A percentile compares a stretch with the other conserved stretches of the same genome.
These are phyloP conservation scores for Schrenkiella parvula DNA, from an alignment of 345 rosid genomes.

Conservation along the genomic window DNA sequence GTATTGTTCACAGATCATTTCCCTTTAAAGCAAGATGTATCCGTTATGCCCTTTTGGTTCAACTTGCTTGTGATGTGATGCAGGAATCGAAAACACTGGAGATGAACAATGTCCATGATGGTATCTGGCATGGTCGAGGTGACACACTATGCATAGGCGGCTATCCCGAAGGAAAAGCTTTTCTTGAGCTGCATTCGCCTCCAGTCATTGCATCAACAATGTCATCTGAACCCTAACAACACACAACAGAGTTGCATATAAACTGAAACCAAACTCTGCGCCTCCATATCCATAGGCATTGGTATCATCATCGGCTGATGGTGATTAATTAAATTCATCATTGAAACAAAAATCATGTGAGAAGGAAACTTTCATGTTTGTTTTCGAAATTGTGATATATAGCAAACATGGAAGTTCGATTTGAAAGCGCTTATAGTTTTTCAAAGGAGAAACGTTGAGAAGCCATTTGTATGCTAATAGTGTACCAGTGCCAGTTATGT, in stretches of 20 bases:
- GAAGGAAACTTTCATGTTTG: conserved; percentile 18
- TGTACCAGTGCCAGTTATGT: background rate
- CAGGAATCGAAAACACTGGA: conserved; percentile 91
- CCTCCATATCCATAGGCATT: background rate
- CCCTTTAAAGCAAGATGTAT: background rate
- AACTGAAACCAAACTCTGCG: background rate
- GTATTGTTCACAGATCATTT: background rate
- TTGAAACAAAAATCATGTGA: background rate
- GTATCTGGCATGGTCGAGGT: conserved; percentile 93
- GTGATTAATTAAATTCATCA: background rate
- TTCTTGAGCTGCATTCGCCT: conserved; percentile 49
- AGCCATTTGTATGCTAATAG: conserved; percentile 15
- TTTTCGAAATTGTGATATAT: conserved; percentile 21
- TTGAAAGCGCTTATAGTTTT: background rate
- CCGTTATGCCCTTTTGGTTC: background rate
- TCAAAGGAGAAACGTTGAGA: background rate
- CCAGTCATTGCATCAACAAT: conserved; percentile 39
- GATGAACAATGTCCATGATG: conserved; percentile 93
- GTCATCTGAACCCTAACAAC: conserved; percentile 34
- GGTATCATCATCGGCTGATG: background rate
- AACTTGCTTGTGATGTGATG: conserved; percentile 21
- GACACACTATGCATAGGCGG: conserved; percentile 76
- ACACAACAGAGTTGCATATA: background rate
- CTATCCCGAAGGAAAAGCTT: conserved; percentile 50
- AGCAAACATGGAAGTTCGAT: conserved; percentile 15